Base-by-base conservation (phyloP, 2,329 filamentous ascomycete genomes). In the Talaromyces marneffei region DNA sequence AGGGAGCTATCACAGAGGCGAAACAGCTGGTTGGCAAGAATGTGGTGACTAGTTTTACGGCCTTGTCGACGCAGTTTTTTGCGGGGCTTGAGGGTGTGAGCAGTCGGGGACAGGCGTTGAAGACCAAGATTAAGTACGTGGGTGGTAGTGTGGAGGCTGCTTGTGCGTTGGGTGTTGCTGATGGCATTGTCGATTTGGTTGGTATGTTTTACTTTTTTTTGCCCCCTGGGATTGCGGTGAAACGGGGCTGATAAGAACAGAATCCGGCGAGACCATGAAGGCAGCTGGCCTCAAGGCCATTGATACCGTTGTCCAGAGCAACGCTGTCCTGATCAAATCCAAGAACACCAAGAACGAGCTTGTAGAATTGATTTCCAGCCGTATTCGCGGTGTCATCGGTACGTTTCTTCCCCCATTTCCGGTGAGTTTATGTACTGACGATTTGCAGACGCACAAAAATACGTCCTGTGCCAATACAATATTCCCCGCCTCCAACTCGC, bases 181-280 rank as follows among this genome's bases (percentile, higher is more conserved):
- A 97, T 74, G 94, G 93, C 56, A 97, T 99, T 74, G 92, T 99
- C 52, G 94, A 99, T 79, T 86, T 99, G 62, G 94, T 99, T 72
- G 92, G 91, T 94, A 42, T 29, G 50, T 52, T 33, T 16, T 40
- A 8, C 8, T 9, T 4, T 7, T 20, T 20, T 7, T 18, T 8
- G 1, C 2, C 20, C 33, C 10, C 4, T 6, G 2, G 4, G 0
- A 10, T n/a, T 12, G n/a, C 23, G 2, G 20, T 23, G 20, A 25
- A 20, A 9, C 9, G 25, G 39, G 18, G 18, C 59, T 63, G 33
- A 48, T 31, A 12, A 39, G 6, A 6, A 1, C 68, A 94, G 93
- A 99, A 81, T 97, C 94, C 20, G 94, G 94, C 61, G 93, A 97
- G 78, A 99, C 94, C 0, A 99, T 99, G 94, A 89, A 90, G 71